A percentile compares a stretch with the other conserved stretches of the same genome.
phyloP scores from a whole-genome alignment of 2,329 filamentous ascomycete species.

The Cadophora sp. region DNA sequence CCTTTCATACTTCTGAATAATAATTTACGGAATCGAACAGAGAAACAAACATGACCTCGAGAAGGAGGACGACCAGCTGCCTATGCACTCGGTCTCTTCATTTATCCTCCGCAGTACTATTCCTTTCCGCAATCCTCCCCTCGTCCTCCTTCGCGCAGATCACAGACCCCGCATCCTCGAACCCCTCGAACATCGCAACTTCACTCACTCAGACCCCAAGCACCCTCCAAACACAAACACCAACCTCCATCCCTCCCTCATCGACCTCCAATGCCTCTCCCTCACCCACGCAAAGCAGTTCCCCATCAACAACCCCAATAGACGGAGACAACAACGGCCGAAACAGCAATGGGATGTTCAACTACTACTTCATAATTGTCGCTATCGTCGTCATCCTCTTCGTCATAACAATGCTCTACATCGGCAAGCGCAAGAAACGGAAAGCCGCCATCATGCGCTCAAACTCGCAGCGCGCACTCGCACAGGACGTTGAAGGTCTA shows the following conservation, averaged over 20 bases:
- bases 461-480: conserved; percentile 43
- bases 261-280: conserved; percentile 10
- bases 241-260: conserved; percentile 18
- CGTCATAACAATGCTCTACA: conserved; percentile 50
- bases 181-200: neutral
- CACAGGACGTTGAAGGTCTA: conserved; percentile 39
- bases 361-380: conserved; percentile 60
- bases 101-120: conserved; percentile 33
- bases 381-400: conserved; percentile 52
- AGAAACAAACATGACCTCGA: conserved; percentile 26
- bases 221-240: conserved; percentile 23
- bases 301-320: conserved; percentile 16
- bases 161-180: conserved; percentile 19
- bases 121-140: conserved; percentile 38
- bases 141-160: conserved; percentile 36
- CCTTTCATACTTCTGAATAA: neutral
- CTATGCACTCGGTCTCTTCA: conserved; percentile 31
- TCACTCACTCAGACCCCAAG: conserved; percentile 11
- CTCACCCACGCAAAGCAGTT: conserved; percentile 9
- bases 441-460: conserved; percentile 30
- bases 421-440: conserved; percentile 47
- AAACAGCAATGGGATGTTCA: conserved; percentile 58
- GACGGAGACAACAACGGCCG: conserved; percentile 29
- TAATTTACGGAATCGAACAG: no score
- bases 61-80: conserved; percentile 26